A percentile compares a stretch with the other conserved stretches of the same genome.
Conservation (phyloP, 176 grass and related monocot species). For the Hsuehochloa calcarea region DNA sequence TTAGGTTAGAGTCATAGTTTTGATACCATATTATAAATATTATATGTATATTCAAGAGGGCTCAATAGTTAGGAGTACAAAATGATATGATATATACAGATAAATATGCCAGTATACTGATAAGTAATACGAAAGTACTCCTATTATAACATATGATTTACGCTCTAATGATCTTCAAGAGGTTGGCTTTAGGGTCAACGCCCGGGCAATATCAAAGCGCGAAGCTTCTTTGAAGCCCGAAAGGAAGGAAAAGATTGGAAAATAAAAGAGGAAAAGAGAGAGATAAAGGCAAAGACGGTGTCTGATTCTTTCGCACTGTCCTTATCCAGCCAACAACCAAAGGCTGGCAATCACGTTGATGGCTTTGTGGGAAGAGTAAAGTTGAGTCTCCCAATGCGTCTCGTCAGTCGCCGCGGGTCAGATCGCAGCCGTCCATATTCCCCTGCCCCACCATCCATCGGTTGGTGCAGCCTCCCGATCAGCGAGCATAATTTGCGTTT, state of each 20-base stretch:
- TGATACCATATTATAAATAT: too few species aligned
- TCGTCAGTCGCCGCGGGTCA: not conserved
- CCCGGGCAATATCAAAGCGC: not conserved
- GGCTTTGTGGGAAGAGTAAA: slow-evolving; percentile 12
- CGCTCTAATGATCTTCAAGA: not conserved
- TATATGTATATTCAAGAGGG: too few species aligned
- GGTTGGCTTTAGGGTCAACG: not conserved
- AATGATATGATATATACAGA: too few species aligned
- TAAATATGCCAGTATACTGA: too few species aligned
- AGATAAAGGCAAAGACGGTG: not conserved
- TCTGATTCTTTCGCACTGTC: not conserved
- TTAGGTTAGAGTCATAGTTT: too few species aligned
- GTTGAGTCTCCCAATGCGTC: not conserved
- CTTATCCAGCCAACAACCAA: slow-evolving; percentile 16
- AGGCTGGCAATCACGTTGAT: not conserved
- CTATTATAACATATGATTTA: too few species aligned
- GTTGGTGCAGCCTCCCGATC: slow-evolving; percentile 32
- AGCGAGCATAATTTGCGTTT: not conserved
- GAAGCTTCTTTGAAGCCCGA: slow-evolving; percentile 25
- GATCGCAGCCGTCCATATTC: slow-evolving; percentile 15
- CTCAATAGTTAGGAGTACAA: too few species aligned
- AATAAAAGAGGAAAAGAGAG: not conserved
- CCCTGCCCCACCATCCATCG: slow-evolving; percentile 5
- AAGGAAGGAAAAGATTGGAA: not conserved
- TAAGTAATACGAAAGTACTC: too few species aligned